Evolutionary conservation across 2,329 filamentous ascomycete species (phyloP), one percentile per base, ranked within the genome.

Genomic region (Rutstroemia sp.): DNA sequence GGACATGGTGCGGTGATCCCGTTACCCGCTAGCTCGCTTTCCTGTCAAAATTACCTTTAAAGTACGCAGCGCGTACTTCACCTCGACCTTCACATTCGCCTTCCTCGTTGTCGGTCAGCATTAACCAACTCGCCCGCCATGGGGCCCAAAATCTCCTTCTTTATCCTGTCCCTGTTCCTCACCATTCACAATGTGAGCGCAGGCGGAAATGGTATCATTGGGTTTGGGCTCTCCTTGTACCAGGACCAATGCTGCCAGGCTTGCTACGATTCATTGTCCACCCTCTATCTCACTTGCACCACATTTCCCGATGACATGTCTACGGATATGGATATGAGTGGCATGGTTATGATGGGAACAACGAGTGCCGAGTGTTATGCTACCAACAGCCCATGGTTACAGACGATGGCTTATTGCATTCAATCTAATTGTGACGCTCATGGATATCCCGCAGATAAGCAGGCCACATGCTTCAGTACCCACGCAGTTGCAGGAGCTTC

Each of bases 171-270:
- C 10, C 9, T 48, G 17, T 48, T 34, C 14, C 34, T 30, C 25
- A 1, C 7, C 27, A 16, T 5, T 34, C 19, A 34, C 2, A 12
- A 8, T 7, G 46, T 17, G 9, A 34, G 4, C 7, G 23, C 23
- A 19, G 34, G 12, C 14, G 14, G 92, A 76, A 54, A 87, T 77
- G 47, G 75, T 76, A 69, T 91, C 84, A 51, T 95, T 78, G 46
- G 76, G 72, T 14, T 77, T 73, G 27, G 84, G 82, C 68, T 92
- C 82, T 48, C 54, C 2, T 25, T 57, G 25, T 57, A 51, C 23
- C 54, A 57, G 23, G 54, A 57, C 17, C 21, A 46, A 4, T 57
- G 54, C 27, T 51, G 54, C 19, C 48, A 51, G 42, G 17, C 54
- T 46, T 57, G 54, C 16, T 25, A 51, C 30, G 54, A 57, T 27